Base-by-base conservation (phyloP, 495 filamentous ascomycete genomes). In the Parathielavia hyrcaniae region DNA sequence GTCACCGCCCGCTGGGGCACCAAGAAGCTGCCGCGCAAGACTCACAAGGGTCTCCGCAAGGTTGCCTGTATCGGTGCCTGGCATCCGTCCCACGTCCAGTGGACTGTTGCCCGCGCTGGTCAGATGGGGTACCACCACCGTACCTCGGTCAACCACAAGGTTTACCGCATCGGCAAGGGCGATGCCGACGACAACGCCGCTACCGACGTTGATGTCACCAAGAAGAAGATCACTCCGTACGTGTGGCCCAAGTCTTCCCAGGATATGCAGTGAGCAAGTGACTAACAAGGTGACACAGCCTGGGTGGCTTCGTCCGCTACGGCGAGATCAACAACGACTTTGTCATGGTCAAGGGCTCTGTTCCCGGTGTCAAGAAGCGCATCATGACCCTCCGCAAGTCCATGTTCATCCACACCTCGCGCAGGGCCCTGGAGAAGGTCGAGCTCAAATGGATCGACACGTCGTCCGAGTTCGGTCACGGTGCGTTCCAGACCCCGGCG, bases 401-500 rank as follows among this genome's bases (percentile, higher is more conserved):
- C 50, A 93, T 99, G 81, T 99, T 95, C 85, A 84, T 81, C 62
- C 95, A 99, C 85, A 97, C 91, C 58, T 95, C 85, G 70, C 81
- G 95, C 70, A 88, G 87, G 74, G 88, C 95, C 40, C 81, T 95
- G 73, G 95, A 99, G 87, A 97, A 97, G 87, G 86, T 97, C 71
- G 91, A 97, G 61, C 87, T 99, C 79, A 99, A 99, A 80, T 99
- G 95, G 95, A 97, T 99, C 84, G 95, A 99, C 71, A 99, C 95
- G 64, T 96, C 91, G 47, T 96, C 90, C 78, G 95, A 99, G 85
- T 99, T 97, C 81, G 95, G 95, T 76, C 95, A 99, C 81, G 95
- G 95, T 85, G 93, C 89, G 73, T 99, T 95, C 88, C 95, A 99
- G 82, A 97, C 91, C 52, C 78, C 85, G 70, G 87, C 87, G 72